Evolutionary conservation across 225 moss, liverwort and hornwort species (phyloP).

Genomic region (Ulota crispa): DNA sequence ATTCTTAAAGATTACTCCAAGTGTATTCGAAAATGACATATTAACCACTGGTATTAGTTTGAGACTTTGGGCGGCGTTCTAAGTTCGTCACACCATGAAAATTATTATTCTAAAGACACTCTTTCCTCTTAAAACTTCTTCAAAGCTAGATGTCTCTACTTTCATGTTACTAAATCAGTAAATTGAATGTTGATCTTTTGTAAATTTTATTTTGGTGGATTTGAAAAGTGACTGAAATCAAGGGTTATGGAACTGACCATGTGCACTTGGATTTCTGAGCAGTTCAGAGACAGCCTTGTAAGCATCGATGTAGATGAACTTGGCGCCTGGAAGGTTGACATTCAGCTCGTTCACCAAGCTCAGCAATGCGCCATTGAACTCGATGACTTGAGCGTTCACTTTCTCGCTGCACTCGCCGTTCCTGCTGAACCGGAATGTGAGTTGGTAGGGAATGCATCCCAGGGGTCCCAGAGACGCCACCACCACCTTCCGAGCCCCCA

Average conservation of each 20-base stretch:
- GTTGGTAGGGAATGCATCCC: constrained; percentile 76
- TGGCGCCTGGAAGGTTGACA: constrained; percentile 39
- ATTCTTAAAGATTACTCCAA: too few species aligned
- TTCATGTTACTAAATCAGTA: too few species aligned
- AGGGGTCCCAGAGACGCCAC: constrained; percentile 67
- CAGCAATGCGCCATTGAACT: constrained; percentile 53
- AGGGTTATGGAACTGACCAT: constrained; percentile 41
- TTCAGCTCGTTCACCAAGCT: constrained; percentile 42
- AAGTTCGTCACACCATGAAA: too few species aligned
- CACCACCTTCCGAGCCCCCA: constrained; percentile 57
- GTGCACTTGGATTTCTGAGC: constrained; percentile 35
- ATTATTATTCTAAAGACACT: too few species aligned
- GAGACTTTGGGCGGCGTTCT: too few species aligned
- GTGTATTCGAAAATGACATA: too few species aligned
- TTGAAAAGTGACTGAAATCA: not conserved
- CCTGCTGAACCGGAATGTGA: constrained; percentile 38
- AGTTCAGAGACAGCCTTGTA: constrained; percentile 44
- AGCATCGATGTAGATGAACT: constrained; percentile 53
- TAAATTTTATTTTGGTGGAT: too few species aligned
- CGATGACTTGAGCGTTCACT: constrained; percentile 40
- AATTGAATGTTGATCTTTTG: too few species aligned
- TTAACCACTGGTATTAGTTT: too few species aligned
- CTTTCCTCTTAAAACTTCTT: too few species aligned
- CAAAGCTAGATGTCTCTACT: too few species aligned
- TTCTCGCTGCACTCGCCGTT: constrained; percentile 54